Evolutionary conservation across 129 eudicot genomes (phyloP).

Genomic region (Flaveria robusta): DNA sequence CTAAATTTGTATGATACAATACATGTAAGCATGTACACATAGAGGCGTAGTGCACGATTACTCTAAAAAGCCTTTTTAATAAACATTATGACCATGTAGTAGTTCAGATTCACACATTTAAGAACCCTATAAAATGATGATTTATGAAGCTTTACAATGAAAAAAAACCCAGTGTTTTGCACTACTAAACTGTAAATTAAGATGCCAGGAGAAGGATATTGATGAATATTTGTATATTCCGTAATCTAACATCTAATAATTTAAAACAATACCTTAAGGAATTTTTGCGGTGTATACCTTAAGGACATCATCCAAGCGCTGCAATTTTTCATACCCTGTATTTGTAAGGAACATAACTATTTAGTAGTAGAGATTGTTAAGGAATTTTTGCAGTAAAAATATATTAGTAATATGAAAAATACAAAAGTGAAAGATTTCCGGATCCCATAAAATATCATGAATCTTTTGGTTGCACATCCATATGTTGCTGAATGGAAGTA

Average conservation of each 20-base stretch:
- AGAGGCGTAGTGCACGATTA: background rate
- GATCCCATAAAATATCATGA: slow-evolving; percentile 65
- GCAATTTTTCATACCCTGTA: slow-evolving; percentile 86
- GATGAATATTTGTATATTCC: background rate
- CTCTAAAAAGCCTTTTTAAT: background rate
- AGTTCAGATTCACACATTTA: background rate
- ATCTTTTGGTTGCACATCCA: slow-evolving; percentile 90
- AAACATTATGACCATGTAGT: background rate
- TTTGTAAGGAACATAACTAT: slow-evolving; percentile 31
- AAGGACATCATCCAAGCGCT: slow-evolving; percentile 93
- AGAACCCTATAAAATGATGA: background rate
- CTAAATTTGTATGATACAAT: background rate
- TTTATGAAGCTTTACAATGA: background rate
- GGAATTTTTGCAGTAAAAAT: background rate
- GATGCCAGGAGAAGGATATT: background rate
- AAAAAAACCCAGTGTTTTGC: too few species aligned
- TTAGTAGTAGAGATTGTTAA: slow-evolving; percentile 3
- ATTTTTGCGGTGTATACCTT: slow-evolving; percentile 75
- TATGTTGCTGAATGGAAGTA: slow-evolving; percentile 84
- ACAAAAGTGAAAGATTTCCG: slow-evolving; percentile 2
- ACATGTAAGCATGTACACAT: background rate
- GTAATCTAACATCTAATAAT: too few species aligned
- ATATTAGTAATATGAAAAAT: slow-evolving; percentile 1
- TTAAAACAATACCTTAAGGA: too few species aligned
- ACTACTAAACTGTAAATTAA: background rate